A percentile compares a stretch with the other conserved stretches of the same genome.
Evolutionary conservation across 2,329 filamentous ascomycete genomes (phyloP).

Genomic region (Hypoxylon sp.): DNA sequence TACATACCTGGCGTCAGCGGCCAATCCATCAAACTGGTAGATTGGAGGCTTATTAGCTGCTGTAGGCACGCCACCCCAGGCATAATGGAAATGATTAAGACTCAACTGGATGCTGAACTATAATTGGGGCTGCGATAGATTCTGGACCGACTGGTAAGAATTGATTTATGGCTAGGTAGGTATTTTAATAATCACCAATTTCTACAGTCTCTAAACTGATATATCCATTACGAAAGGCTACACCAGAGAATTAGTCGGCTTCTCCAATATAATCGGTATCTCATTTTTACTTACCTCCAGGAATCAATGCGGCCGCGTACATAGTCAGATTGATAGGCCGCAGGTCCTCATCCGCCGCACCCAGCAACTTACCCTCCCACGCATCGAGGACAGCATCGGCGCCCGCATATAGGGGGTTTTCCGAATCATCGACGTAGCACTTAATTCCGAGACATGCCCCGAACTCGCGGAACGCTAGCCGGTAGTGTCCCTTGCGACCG

Average conservation of each 20-base stretch:
- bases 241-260: not conserved
- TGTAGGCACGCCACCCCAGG: no score
- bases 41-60: no score
- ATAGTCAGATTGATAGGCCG: conserved; percentile 70
- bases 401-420: conserved; percentile 43
- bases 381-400: conserved; percentile 54
- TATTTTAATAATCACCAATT: not conserved
- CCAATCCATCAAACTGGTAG: no score
- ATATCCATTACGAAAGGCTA: conserved; percentile 36
- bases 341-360: conserved; percentile 58
- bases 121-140: no score
- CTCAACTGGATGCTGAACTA: no score
- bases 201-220: conserved; percentile 1
- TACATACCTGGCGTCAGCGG: no score
- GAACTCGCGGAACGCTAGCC: conserved; percentile 69
- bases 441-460: conserved; percentile 66
- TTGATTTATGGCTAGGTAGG: no score
- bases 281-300: conserved; percentile 63
- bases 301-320: conserved; percentile 69
- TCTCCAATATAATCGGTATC: not conserved
- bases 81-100: no score
- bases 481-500: conserved; percentile 45
- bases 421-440: conserved; percentile 55
- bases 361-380: conserved; percentile 56
- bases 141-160: no score